These are phyloP conservation scores for Licmophora abbreviata DNA, from an alignment of 108 stramenopile genomes.

Conservation along the genomic window DNA sequence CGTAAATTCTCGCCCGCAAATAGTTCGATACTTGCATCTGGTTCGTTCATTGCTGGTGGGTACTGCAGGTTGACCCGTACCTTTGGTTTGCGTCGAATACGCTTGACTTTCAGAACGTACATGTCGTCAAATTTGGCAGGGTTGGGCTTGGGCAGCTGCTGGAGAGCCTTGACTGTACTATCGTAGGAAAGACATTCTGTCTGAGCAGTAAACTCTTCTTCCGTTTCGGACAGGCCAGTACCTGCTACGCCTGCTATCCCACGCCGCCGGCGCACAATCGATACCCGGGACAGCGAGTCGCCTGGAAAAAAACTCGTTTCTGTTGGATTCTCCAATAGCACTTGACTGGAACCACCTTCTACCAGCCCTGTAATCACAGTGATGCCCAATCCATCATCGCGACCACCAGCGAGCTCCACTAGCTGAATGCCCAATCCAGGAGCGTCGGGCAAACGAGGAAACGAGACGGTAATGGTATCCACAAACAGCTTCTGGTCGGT, in stretches of 20 bases:
- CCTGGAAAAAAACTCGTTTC: conserved; percentile 37
- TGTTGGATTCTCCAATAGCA: conserved; percentile 17
- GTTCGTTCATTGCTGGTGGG: conserved; percentile 51
- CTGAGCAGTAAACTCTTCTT: conserved; percentile 25
- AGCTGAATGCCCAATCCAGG: conserved; percentile 61
- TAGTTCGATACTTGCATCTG: conserved; percentile 52
- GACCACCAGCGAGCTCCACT: conserved; percentile 72
- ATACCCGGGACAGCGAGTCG: conserved; percentile 55
- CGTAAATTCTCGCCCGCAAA: conserved; percentile 83
- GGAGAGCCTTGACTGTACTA: conserved; percentile 42
- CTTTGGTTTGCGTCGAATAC: conserved; percentile 68
- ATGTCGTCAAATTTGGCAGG: conserved; percentile 25
- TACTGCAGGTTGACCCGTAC: conserved; percentile 63
- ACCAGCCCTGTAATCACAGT: conserved; percentile 64
- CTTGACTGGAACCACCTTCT: conserved; percentile 40
- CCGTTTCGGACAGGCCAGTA: conserved; percentile 22
- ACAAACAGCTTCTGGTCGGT: conserved; percentile 32
- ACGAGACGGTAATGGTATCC: conserved; percentile 32
- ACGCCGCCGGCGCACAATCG: conserved; percentile 19
- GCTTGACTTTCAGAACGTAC: conserved; percentile 51
- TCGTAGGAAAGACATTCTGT: conserved; percentile 62
- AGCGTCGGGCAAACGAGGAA: conserved; percentile 26
- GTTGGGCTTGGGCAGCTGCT: conserved; percentile 24
- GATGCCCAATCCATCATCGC: conserved; percentile 73
- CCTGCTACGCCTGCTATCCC: conserved; percentile 19